Percentiles rank a stretch among this genome's conserved stretches.
Evolutionary conservation across 1,284 basidiomycete genomes (phyloP).

Genomic region (Mycosarcoma maydis): DNA sequence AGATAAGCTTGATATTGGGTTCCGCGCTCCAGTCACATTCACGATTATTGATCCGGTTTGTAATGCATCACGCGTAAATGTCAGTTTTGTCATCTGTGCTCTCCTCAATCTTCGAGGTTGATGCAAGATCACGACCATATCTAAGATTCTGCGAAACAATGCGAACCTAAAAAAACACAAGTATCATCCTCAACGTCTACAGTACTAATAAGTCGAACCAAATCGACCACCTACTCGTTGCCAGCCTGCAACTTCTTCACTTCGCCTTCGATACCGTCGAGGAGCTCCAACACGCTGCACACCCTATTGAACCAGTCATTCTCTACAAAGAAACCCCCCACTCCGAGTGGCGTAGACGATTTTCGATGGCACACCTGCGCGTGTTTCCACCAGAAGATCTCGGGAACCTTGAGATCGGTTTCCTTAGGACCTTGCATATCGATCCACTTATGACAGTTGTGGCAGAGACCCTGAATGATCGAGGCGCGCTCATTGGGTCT

Average conservation of each 20-base stretch:
- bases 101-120: too few species aligned
- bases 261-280: conserved; percentile 19
- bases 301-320: conserved; percentile 26
- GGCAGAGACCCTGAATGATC: conserved; percentile 39
- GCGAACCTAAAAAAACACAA: too few species aligned
- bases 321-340: conserved; percentile 25
- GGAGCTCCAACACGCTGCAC: conserved; percentile 8
- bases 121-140: too few species aligned
- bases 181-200: too few species aligned
- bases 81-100: too few species aligned
- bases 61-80: conserved; percentile 3
- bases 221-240: not conserved
- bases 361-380: conserved; percentile 36
- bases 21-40: too few species aligned
- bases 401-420: conserved; percentile 40
- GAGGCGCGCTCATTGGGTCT: conserved; percentile 15
- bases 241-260: conserved; percentile 15
- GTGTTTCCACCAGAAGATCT: conserved; percentile 55
- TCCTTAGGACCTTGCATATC: conserved; percentile 38
- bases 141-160: too few species aligned
- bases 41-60: too few species aligned
- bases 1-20: too few species aligned
- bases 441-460: conserved; percentile 35
- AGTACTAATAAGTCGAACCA: too few species aligned
- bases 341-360: conserved; percentile 3